These are phyloP conservation scores for Hordeum marinum DNA, from an alignment of 176 grass and related monocot genomes.

Conservation along the genomic window DNA sequence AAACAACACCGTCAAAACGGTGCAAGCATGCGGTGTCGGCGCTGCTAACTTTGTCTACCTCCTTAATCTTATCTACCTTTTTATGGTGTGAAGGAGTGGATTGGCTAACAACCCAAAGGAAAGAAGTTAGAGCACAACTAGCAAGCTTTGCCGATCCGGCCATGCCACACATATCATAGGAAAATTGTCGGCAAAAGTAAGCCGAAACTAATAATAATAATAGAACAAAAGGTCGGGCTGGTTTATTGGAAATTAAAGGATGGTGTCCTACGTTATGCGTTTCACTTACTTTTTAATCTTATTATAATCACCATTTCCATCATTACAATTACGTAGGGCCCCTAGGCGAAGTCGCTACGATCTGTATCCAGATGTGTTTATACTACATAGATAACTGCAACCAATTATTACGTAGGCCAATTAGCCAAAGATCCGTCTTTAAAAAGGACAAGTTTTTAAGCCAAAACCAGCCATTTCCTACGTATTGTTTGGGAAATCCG, in stretches of 20 bases:
- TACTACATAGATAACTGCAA: background rate
- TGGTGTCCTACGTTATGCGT: background rate
- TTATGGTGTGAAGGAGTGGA: background rate
- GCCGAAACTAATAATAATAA: background rate
- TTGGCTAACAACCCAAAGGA: background rate
- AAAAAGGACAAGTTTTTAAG: background rate
- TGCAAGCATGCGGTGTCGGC: background rate
- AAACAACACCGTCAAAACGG: background rate
- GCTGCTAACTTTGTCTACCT: background rate
- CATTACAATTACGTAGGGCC: too few species aligned
- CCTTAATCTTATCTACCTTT: background rate
- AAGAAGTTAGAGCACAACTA: background rate
- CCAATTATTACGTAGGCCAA: background rate
- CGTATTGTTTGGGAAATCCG: background rate
- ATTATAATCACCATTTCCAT: background rate
- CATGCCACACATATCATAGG: background rate
- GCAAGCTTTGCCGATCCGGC: background rate
- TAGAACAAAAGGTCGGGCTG: background rate
- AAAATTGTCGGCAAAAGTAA: background rate
- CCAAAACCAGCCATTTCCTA: background rate
- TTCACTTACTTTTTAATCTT: background rate
- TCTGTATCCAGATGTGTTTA: background rate
- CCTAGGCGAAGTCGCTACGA: background rate
- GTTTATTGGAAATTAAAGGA: background rate
- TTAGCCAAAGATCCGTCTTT: background rate